These are phyloP conservation scores for Pistacia atlantica DNA, from an alignment of 345 rosid genomes.

Conservation along the genomic window DNA sequence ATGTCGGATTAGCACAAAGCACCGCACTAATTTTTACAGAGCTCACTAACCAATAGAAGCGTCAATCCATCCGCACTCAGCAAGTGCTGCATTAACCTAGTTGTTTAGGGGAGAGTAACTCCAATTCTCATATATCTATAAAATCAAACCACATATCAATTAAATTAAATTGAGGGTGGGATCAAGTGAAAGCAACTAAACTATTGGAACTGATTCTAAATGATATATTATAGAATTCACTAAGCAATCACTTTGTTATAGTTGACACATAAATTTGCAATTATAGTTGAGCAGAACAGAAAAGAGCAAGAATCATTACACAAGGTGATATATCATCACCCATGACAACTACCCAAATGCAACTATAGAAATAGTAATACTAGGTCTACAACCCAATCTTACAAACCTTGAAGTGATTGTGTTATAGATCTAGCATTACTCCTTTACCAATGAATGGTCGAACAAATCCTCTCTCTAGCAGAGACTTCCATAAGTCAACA, in stretches of 20 bases:
- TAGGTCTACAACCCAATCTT: no score
- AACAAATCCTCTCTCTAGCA: conserved; percentile 67
- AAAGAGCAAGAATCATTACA: not conserved
- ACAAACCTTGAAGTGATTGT: no score
- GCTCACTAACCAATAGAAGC: not conserved
- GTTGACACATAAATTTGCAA: not conserved
- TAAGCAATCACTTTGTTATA: not conserved
- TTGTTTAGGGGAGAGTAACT: conserved; percentile 80
- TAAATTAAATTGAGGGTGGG: not conserved
- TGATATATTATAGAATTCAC: not conserved
- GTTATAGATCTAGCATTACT: not conserved
- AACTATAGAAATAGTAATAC: not conserved
- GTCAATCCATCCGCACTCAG: conserved; percentile 58
- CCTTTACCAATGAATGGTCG: conserved; percentile 76
- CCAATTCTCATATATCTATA: conserved; percentile 82
- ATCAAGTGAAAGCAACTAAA: conserved; percentile 18
- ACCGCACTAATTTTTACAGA: not conserved
- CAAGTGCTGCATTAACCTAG: conserved; percentile 65
- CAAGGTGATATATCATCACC: not conserved
- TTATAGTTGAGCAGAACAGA: not conserved
- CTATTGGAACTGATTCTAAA: not conserved
- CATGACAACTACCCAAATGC: not conserved
- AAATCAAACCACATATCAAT: not conserved
- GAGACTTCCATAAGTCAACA: conserved; percentile 69
- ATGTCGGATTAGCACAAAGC: not conserved